Evolutionary conservation across 108 stramenopile species (phyloP).

Genomic region (Stephanodiscus minutulus): DNA sequence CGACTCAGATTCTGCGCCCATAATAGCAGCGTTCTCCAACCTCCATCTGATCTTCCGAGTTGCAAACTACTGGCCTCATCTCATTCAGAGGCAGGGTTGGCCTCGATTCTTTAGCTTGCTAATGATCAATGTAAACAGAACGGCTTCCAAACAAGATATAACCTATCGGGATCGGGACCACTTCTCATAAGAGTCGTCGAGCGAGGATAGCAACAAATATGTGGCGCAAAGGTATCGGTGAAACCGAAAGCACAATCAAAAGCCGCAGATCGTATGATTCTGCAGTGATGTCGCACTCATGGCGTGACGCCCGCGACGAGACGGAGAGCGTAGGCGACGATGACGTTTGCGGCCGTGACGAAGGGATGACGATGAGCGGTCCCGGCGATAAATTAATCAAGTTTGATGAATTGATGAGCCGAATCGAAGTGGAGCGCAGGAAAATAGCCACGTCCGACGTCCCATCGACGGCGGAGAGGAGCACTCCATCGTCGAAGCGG

Average conservation of each 20-base stretch:
- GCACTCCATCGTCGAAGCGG: background rate
- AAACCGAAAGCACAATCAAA: background rate
- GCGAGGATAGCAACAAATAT: background rate
- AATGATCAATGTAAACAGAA: no score
- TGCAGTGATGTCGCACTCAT: background rate
- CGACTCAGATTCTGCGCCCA: no score
- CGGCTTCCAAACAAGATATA: no score
- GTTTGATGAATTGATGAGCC: conserved; percentile 23
- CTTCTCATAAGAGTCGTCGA: background rate
- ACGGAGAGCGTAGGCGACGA: conserved; percentile 1
- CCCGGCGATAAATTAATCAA: conserved; percentile 14
- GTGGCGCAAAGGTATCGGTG: background rate
- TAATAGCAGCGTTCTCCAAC: no score
- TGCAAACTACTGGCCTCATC: no score
- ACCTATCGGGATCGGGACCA: no score
- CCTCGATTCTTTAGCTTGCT: no score
- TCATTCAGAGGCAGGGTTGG: no score
- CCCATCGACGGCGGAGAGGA: background rate
- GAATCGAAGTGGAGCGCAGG: conserved; percentile 18
- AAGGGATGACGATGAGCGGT: background rate
- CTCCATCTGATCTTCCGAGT: no score
- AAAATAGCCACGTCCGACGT: conserved; percentile 3
- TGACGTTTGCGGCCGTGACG: background rate
- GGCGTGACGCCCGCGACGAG: conserved; percentile 22
- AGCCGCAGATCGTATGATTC: conserved; percentile 1